Percentiles rank a stretch among this genome's conserved stretches.
Evolutionary conservation across 805 yeast species (phyloP).

Genomic region (Yamadazyma ubonensis): DNA sequence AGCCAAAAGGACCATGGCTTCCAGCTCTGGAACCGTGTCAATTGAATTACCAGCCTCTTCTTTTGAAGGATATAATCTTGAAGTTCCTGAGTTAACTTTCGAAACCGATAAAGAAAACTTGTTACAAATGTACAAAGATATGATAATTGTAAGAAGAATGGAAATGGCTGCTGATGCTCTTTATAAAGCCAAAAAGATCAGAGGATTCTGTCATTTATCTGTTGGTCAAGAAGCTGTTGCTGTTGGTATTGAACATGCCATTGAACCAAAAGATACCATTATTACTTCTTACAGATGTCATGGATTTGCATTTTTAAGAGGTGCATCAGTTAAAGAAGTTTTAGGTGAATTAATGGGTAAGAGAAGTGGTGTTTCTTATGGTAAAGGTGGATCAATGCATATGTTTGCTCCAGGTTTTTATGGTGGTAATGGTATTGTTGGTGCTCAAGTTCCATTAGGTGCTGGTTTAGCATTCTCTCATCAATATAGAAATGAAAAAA

Average conservation of each 20-base stretch:
- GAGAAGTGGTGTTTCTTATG: conserved; percentile 91
- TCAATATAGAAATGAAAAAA: conserved; percentile 78
- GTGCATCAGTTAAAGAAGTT: conserved; percentile 85
- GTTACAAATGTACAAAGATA: conserved; percentile 93
- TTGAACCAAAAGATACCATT: conserved; percentile 78
- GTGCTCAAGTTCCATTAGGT: conserved; percentile 98
- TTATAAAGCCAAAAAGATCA: conserved; percentile 96
- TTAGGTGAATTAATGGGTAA: conserved; percentile 97
- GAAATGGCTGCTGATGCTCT: conserved; percentile 99
- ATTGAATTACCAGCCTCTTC: conserved; percentile 75
- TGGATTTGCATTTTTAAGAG: conserved; percentile 97
- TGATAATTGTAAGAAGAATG: conserved; percentile 92
- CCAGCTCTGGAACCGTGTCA: conserved; percentile 37
- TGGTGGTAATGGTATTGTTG: conserved; percentile 99
- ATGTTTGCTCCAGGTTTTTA: conserved; percentile 93
- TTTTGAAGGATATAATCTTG: conserved; percentile 81
- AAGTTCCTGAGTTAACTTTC: conserved; percentile 63
- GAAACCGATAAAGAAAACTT: conserved; percentile 78
- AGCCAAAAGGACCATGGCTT: conserved; percentile 33
- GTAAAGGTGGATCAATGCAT: conserved; percentile 99
- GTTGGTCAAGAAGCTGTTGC: conserved; percentile 99
- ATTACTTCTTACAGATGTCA: conserved; percentile 99
- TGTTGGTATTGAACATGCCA: conserved; percentile 96
- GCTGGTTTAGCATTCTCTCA: conserved; percentile 98
- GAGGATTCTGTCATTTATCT: conserved; percentile 98